Base-by-base conservation (phyloP, 2,329 filamentous ascomycete species). In the Penicillium sp. region DNA sequence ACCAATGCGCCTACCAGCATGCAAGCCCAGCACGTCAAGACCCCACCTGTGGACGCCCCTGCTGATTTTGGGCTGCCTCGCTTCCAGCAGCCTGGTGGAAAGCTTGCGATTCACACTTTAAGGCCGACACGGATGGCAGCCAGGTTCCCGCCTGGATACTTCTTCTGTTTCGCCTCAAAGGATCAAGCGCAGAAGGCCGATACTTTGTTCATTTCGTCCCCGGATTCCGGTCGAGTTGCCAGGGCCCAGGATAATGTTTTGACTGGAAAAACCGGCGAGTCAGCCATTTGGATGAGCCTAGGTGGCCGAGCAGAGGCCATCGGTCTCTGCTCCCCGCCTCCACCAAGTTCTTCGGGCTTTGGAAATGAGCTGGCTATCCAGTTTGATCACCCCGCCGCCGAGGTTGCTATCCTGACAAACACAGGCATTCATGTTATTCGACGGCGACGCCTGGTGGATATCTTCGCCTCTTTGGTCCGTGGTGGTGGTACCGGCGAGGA, bases 301-400 rank as follows among this genome's bases (percentile, higher is more conserved):
- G 86, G 87, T 26, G 86, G 90, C 67, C 83, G 83, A 33, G 87
- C 89, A 7, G 88, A 96, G 70, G 91, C 90, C 63, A 85, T 97
- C 55, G 92, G 92, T 2, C 77, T 92, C 13, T 85, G 92, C 27
- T 91, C 89, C 1, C 83, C 84, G 49, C 85, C 90, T 0, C 92
- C 65, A 83, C 86, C 87, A 0, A 78, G 77, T 11, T 84, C 85
- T 26, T 90, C 91, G 0, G 72, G 86, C 0, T 98, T 96, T 68
- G 93, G 93, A 11, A 99, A 99, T 66, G 95, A 99, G 76, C 81
- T 98, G 55, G 92, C 95, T 1, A 89, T 96, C n/a, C 96, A 99
- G 67, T 99, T 95, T 67, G 95, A 99, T 68, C 83, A 90, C 58
- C 81, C 87, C 0, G 84, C 89, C 0, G 87, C 89, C 50, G 93